Evolutionary conservation across 495 filamentous ascomycete species (phyloP).

Genomic region (Penicillium samsonianum): DNA sequence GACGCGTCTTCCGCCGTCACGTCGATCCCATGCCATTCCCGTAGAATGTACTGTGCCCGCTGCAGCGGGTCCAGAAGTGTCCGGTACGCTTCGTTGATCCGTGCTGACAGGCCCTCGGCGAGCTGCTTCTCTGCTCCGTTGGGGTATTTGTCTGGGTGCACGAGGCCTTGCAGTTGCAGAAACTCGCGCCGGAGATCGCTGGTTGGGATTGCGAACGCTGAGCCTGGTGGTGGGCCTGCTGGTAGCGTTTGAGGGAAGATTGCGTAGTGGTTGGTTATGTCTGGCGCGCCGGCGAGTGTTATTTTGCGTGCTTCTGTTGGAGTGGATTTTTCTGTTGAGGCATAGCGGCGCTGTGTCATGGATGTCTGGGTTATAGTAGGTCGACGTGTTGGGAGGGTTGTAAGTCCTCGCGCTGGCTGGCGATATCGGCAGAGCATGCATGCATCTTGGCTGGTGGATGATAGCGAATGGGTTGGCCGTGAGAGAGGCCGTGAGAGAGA

Average conservation of each 20-base stretch:
- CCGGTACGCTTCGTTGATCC: conserved; percentile 86
- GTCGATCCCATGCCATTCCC: conserved; percentile 66
- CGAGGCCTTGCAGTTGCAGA: conserved; percentile 72
- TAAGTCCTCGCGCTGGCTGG: conserved; percentile 2
- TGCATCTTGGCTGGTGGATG: conserved; percentile 7
- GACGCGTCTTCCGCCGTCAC: conserved; percentile 71
- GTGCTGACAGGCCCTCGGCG: conserved; percentile 71
- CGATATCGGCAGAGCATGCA: conserved; percentile 9
- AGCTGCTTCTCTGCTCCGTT: conserved; percentile 53
- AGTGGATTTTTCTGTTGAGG: conserved; percentile 24
- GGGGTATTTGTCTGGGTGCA: conserved; percentile 82
- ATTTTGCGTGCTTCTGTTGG: conserved; percentile 10
- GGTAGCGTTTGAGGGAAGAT: conserved; percentile 85
- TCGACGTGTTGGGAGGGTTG: conserved; percentile 4
- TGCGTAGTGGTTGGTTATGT: conserved; percentile 69
- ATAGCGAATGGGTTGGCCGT: not conserved
- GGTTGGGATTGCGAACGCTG: conserved; percentile 72
- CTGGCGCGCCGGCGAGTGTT: conserved; percentile 28
- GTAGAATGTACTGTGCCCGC: conserved; percentile 82
- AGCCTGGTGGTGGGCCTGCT: conserved; percentile 72
- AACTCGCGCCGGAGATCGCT: conserved; percentile 75
- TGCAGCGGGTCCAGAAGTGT: conserved; percentile 74
- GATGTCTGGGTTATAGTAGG: not conserved
- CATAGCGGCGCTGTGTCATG: conserved; percentile 14
- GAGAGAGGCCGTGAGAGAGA: not conserved